phyloP scores from a whole-genome alignment of 192 early-diverging fungal species.

The Podila minutissima region DNA sequence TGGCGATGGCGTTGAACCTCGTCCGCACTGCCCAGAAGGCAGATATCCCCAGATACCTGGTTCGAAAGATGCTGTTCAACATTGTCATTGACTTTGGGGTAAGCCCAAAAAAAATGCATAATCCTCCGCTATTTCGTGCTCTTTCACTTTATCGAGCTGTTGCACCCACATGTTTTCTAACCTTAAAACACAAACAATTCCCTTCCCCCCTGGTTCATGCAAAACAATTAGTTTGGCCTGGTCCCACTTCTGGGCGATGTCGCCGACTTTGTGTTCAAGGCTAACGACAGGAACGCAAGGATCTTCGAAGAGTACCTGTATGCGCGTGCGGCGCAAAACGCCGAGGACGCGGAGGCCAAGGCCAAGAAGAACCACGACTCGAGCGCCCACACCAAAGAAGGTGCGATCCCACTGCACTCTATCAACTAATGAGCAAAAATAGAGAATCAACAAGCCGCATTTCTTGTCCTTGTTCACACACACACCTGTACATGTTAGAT shows the following conservation, averaged over 20 bases:
- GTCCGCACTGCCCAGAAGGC: constrained; percentile 54
- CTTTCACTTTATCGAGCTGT: neutral
- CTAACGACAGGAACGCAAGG: constrained; percentile 60
- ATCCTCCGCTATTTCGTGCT: neutral
- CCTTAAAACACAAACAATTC: neutral
- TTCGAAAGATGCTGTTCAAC: constrained; percentile 57
- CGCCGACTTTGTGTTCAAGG: constrained; percentile 60
- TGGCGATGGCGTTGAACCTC: constrained; percentile 51
- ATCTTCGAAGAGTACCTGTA: constrained; percentile 60
- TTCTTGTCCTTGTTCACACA: too few relatives aligned
- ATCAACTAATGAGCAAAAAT: too few relatives aligned
- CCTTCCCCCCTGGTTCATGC: neutral
- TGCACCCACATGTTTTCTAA: neutral
- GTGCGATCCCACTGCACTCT: too few relatives aligned
- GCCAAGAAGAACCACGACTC: neutral
- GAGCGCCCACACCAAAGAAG: neutral
- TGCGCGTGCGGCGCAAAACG: constrained; percentile 23
- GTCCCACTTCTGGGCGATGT: constrained; percentile 62
- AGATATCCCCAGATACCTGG: constrained; percentile 53
- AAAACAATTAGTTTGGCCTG: constrained; percentile 53
- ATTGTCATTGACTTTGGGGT: constrained; percentile 62
- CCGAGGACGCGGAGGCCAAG: constrained; percentile 11
- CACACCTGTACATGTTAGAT: too few relatives aligned
- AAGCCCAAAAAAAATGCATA: constrained; percentile 14
- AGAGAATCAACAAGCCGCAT: too few relatives aligned